Percentiles rank a stretch among this genome's conserved stretches.
Conservation (phyloP, 768 basidiomycete species). For the Podaxis carcinomalis region DNA sequence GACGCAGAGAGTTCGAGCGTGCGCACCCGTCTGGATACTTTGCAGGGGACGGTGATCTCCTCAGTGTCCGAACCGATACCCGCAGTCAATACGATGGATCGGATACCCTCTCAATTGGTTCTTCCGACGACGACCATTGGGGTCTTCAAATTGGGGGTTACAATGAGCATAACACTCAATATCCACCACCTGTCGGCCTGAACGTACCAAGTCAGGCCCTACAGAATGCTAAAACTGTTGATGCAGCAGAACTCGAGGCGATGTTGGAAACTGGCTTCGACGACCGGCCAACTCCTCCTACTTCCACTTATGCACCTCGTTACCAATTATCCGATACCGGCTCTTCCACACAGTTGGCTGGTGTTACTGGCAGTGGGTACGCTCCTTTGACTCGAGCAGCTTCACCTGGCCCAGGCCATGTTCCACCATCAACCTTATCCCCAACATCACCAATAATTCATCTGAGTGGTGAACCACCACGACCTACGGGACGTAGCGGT, state of each 20-base stretch:
- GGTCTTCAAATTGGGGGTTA: slow-evolving; percentile 93
- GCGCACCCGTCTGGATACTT: slow-evolving; percentile 66
- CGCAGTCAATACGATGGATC: slow-evolving; percentile 72
- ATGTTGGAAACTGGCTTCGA: slow-evolving; percentile 94
- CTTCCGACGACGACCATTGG: slow-evolving; percentile 95
- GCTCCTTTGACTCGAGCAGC: slow-evolving; percentile 48
- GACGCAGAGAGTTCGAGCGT: slow-evolving; percentile 79
- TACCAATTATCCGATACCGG: slow-evolving; percentile 59
- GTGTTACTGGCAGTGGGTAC: slow-evolving; percentile 48
- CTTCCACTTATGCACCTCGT: slow-evolving; percentile 42
- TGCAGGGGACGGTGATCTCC: slow-evolving; percentile 56
- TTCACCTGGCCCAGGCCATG: slow-evolving; percentile 30
- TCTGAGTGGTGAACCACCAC: slow-evolving; percentile 18
- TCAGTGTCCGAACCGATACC: slow-evolving; percentile 48
- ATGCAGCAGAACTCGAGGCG: slow-evolving; percentile 76
- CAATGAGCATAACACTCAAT: slow-evolving; percentile 78
- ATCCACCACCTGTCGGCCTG: slow-evolving; percentile 79
- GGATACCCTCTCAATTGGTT: slow-evolving; percentile 75
- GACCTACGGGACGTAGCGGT: slow-evolving; percentile 16
- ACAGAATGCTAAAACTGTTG: slow-evolving; percentile 48
- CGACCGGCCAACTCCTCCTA: slow-evolving; percentile 52
- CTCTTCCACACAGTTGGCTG: slow-evolving; percentile 38
- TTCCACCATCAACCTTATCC: slow-evolving; percentile 27
- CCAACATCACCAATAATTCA: slow-evolving; percentile 36
- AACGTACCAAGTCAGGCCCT: slow-evolving; percentile 36